Evolutionary conservation across 1,284 basidiomycete genomes (phyloP).

Genomic region (Tylopilus orsonianus): DNA sequence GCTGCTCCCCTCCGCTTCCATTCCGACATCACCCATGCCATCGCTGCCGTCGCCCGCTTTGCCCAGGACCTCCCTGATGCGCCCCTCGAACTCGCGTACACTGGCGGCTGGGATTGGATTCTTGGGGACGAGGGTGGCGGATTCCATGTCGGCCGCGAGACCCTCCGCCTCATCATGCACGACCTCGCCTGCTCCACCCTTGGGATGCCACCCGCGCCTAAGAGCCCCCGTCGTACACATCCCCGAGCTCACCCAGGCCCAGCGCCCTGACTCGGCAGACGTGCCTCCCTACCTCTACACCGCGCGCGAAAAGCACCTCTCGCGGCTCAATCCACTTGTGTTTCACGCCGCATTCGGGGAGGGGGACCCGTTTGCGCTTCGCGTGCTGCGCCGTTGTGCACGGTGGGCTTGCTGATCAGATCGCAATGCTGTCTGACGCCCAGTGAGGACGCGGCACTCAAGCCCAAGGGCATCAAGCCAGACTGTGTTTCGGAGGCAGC

Average conservation of each 20-base stretch:
- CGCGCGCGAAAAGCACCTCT: slow-evolving; percentile 69
- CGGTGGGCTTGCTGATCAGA: slow-evolving; percentile 56
- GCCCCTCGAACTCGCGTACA: slow-evolving; percentile 61
- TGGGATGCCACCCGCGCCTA: slow-evolving; percentile 32
- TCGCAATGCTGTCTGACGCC: slow-evolving; percentile 49
- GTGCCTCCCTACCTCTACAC: slow-evolving; percentile 39
- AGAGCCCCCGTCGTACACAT: slow-evolving; percentile 50
- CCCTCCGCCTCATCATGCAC: slow-evolving; percentile 61
- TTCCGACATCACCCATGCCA: slow-evolving; percentile 55
- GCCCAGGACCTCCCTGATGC: slow-evolving; percentile 36
- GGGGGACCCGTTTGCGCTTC: slow-evolving; percentile 56
- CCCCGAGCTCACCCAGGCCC: slow-evolving; percentile 42
- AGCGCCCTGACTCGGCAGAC: slow-evolving; percentile 22
- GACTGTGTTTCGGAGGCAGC: slow-evolving; percentile 73
- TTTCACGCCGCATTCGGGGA: slow-evolving; percentile 70
- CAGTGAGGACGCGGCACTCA: slow-evolving; percentile 23
- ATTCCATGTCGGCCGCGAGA: slow-evolving; percentile 71
- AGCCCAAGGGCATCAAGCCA: slow-evolving; percentile 48
- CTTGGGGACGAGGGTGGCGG: slow-evolving; percentile 80
- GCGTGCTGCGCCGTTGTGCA: slow-evolving; percentile 55
- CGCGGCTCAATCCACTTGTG: slow-evolving; percentile 68
- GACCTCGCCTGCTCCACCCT: slow-evolving; percentile 56
- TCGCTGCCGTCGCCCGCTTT: slow-evolving; percentile 69
- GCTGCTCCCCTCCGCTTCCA: slow-evolving; percentile 66
- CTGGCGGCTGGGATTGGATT: slow-evolving; percentile 83